A percentile compares a stretch with the other conserved stretches of the same genome.
Conservation (phyloP, 2,329 filamentous ascomycete genomes). For the Xylariaceae sp. region DNA sequence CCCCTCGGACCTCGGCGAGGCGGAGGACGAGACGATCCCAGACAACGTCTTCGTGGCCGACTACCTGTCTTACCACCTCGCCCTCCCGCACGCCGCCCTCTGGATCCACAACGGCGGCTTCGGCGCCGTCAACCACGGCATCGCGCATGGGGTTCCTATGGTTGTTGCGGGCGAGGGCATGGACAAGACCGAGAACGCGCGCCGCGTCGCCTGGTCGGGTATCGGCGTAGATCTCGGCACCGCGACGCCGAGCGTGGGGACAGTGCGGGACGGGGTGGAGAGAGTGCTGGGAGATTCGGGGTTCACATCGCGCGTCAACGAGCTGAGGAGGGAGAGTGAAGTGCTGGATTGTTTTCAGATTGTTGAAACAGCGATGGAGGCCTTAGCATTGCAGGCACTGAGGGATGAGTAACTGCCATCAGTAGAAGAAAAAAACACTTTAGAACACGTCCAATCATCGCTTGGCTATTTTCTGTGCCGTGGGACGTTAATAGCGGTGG, state of each 20-base stretch:
- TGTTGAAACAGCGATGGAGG: slow-evolving; percentile 22
- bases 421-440: too few relatives aligned
- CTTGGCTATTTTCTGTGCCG: too few relatives aligned
- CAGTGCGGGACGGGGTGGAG: slow-evolving; percentile 25
- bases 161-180: slow-evolving; percentile 36
- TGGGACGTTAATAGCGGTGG: too few relatives aligned
- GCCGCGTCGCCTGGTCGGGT: slow-evolving; percentile 29
- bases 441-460: too few relatives aligned
- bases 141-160: slow-evolving; percentile 36
- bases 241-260: slow-evolving; percentile 20
- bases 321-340: slow-evolving; percentile 25
- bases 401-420: too few relatives aligned
- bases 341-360: slow-evolving; percentile 26
- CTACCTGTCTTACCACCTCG: slow-evolving; percentile 35
- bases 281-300: slow-evolving; percentile 21
- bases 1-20: neutral
- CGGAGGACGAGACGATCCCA: neutral
- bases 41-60: slow-evolving; percentile 30
- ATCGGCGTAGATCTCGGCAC: slow-evolving; percentile 29
- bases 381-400: neutral
- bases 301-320: slow-evolving; percentile 9
- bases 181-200: slow-evolving; percentile 36
- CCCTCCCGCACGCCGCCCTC: slow-evolving; percentile 30
- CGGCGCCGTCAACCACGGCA: slow-evolving; percentile 35
- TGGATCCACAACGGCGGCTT: slow-evolving; percentile 39